phyloP scores from a whole-genome alignment of 305 asterid species.

The Fraxinus nigra region DNA sequence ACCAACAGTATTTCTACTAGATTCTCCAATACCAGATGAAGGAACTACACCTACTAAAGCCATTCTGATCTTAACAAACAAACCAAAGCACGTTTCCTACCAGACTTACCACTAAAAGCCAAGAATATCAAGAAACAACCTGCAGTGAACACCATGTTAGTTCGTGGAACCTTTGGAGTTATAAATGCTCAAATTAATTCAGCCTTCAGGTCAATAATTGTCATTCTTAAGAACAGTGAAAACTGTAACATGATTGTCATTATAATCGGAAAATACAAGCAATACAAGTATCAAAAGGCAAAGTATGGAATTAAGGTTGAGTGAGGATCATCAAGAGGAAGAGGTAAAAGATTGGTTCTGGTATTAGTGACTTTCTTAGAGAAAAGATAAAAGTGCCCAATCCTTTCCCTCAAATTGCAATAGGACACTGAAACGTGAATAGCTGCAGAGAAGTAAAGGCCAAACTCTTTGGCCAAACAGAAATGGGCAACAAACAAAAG shows the following conservation, averaged over 20 bases:
- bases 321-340: neutral
- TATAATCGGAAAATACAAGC: neutral
- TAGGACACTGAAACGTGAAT: neutral
- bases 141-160: slow-evolving; percentile 29
- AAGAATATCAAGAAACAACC: slow-evolving; percentile 19
- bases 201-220: neutral
- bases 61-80: slow-evolving; percentile 25
- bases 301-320: neutral
- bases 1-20: slow-evolving; percentile 34
- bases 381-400: neutral
- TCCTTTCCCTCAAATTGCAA: neutral
- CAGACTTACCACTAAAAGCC: neutral
- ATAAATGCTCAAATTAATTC: neutral
- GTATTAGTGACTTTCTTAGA: neutral
- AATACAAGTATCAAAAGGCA: neutral
- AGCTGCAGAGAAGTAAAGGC: neutral
- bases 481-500: neutral
- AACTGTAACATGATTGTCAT: neutral
- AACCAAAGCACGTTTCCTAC: slow-evolving; percentile 19
- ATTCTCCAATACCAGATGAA: slow-evolving; percentile 40
- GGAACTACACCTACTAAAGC: slow-evolving; percentile 46
- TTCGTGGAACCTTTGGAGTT: neutral
- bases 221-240: neutral
- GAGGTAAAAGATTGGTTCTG: neutral
- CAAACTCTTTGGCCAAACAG: neutral